Percentiles rank a stretch among this genome's conserved stretches.
These are phyloP conservation scores for Astrocystis sublimbata DNA, from an alignment of 495 filamentous ascomycete genomes.

Conservation along the genomic window DNA sequence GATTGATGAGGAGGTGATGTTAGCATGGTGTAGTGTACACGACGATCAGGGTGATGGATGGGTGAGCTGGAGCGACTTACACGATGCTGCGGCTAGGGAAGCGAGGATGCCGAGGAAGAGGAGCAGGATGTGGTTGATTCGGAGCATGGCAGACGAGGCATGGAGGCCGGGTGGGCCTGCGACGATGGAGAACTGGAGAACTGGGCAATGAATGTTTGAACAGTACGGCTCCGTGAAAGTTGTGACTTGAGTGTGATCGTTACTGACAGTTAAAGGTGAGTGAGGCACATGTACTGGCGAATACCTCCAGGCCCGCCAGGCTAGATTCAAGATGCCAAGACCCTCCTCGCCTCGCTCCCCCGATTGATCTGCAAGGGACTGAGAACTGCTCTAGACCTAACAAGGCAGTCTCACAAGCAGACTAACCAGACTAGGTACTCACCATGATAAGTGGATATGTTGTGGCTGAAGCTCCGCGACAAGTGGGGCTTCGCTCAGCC, in stretches of 20 bases:
- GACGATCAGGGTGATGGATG: slow-evolving; percentile 19
- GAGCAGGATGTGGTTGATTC: slow-evolving; percentile 34
- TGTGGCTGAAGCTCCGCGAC: slow-evolving; percentile 17
- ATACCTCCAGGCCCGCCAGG: too few relatives aligned
- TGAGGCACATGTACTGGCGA: too few relatives aligned
- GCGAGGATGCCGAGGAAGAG: slow-evolving; percentile 33
- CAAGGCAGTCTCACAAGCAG: too few relatives aligned
- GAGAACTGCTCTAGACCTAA: neutral
- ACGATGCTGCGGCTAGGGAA: slow-evolving; percentile 34
- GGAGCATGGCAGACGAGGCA: slow-evolving; percentile 31
- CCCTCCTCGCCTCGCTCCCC: too few relatives aligned
- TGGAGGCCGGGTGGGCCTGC: too few relatives aligned
- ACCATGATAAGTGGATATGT: too few relatives aligned
- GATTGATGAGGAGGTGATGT: neutral
- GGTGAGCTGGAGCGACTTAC: slow-evolving; percentile 33
- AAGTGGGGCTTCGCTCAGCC: too few relatives aligned
- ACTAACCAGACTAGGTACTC: neutral
- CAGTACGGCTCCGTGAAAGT: too few relatives aligned
- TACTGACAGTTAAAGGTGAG: neutral
- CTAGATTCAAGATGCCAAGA: slow-evolving; percentile 12
- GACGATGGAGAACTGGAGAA: too few relatives aligned
- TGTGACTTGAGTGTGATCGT: neutral
- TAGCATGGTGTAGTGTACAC: neutral
- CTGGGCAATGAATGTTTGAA: too few relatives aligned
- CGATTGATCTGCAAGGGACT: too few relatives aligned